Conservation (phyloP, 805 yeast species). For the Myxozyma nipponensis region DNA sequence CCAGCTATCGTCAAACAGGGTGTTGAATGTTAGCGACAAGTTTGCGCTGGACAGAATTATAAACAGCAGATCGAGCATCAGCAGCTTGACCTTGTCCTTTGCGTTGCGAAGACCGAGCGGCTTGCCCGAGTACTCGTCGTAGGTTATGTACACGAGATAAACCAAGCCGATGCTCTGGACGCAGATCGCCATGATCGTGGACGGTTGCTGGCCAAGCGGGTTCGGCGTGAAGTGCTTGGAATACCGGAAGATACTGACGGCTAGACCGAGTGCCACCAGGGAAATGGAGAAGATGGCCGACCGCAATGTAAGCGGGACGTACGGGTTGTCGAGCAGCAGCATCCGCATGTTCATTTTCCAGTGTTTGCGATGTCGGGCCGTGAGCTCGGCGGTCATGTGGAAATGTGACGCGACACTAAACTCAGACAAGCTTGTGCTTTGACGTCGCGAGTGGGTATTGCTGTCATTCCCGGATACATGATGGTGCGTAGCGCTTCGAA, state of each 20-base stretch:
- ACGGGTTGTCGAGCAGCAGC: constrained; percentile 67
- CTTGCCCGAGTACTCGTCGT: constrained; percentile 87
- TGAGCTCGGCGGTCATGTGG: constrained; percentile 23
- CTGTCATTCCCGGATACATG: neutral
- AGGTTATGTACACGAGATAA: constrained; percentile 75
- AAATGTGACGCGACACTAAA: constrained; percentile 16
- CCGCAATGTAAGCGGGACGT: constrained; percentile 74
- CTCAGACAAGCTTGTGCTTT: neutral
- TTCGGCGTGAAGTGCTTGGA: constrained; percentile 23
- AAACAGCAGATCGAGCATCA: constrained; percentile 66
- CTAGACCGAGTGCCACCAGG: constrained; percentile 66
- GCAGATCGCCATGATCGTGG: constrained; percentile 87
- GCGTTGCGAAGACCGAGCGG: constrained; percentile 90
- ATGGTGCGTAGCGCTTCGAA: constrained; percentile 7
- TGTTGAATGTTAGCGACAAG: constrained; percentile 76
- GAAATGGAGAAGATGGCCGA: constrained; percentile 56
- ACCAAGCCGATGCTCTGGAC: constrained; percentile 76
- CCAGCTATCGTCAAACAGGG: constrained; percentile 78
- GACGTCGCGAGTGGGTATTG: neutral
- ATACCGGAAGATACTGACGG: constrained; percentile 52
- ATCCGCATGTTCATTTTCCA: constrained; percentile 59
- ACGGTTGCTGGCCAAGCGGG: constrained; percentile 66
- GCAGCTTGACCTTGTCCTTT: constrained; percentile 68
- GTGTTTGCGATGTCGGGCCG: constrained; percentile 6
- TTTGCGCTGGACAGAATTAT: constrained; percentile 88